These are phyloP conservation scores for Cardiosporidium cionae DNA, from an alignment of 169 alveolate genomes.

Conservation along the genomic window DNA sequence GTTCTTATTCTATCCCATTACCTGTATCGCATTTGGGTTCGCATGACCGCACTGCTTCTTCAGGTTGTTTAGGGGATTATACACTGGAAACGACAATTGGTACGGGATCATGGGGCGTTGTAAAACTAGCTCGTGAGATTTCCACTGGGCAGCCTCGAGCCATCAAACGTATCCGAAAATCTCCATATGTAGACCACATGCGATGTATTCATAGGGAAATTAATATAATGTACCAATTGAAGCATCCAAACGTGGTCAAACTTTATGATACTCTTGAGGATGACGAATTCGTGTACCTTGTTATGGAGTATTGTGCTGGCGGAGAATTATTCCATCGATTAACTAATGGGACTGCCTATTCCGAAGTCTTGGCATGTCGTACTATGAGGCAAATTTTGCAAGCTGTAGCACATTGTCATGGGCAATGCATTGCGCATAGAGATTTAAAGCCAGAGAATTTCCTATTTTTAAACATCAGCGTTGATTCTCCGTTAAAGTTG, in stretches of 20 bases:
- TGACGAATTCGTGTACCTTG: slow-evolving; percentile 43
- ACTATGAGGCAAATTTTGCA: slow-evolving; percentile 80
- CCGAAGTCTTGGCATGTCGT: slow-evolving; percentile 76
- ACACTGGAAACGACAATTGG: slow-evolving; percentile 25
- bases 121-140: slow-evolving; percentile 45
- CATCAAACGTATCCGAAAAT: slow-evolving; percentile 57
- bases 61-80: too few species aligned
- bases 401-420: slow-evolving; percentile 84
- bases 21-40: too few species aligned
- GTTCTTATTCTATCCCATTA: too few species aligned
- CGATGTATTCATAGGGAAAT: slow-evolving; percentile 68
- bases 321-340: slow-evolving; percentile 84
- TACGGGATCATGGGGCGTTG: slow-evolving; percentile 61
- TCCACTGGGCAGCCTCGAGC: slow-evolving; percentile 49
- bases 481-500: slow-evolving; percentile 53
- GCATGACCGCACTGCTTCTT: too few species aligned
- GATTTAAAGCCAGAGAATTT: slow-evolving; percentile 79
- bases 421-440: slow-evolving; percentile 69
- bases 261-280: slow-evolving; percentile 80
- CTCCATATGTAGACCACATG: slow-evolving; percentile 40
- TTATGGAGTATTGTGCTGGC: slow-evolving; percentile 80
- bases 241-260: slow-evolving; percentile 90
- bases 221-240: slow-evolving; percentile 71
- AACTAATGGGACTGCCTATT: slow-evolving; percentile 54
- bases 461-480: slow-evolving; percentile 46